These are phyloP conservation scores for Penicillium sp. DNA, from an alignment of 2,329 filamentous ascomycete species.

Conservation along the genomic window DNA sequence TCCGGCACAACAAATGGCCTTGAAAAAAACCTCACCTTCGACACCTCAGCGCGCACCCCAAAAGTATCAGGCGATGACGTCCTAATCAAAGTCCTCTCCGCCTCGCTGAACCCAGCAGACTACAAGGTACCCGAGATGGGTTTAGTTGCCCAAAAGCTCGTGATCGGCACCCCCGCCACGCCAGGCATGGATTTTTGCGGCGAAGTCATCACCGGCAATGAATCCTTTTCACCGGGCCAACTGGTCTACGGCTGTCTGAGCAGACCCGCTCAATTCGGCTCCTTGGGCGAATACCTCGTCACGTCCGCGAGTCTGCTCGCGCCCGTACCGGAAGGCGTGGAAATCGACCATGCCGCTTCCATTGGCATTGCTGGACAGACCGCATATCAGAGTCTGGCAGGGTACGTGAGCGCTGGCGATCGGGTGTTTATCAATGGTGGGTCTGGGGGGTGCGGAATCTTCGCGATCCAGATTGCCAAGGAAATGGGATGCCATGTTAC, in stretches of 20 bases:
- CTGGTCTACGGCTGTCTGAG: constrained; percentile 48
- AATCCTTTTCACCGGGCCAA: constrained; percentile 40
- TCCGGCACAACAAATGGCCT: constrained; percentile 47
- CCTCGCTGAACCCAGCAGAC: constrained; percentile 62
- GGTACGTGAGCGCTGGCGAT: constrained; percentile 49
- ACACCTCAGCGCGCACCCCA: constrained; percentile 43
- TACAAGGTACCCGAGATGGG: constrained; percentile 61
- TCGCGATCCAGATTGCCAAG: constrained; percentile 64
- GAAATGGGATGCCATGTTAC: constrained; percentile 59
- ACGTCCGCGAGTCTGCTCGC: constrained; percentile 34
- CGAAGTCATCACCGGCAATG: constrained; percentile 36
- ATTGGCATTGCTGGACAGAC: constrained; percentile 48
- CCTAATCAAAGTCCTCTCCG: constrained; percentile 55
- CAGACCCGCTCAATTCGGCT: constrained; percentile 38
- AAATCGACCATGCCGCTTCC: constrained; percentile 40
- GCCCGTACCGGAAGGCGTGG: constrained; percentile 46
- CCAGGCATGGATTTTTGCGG: constrained; percentile 53
- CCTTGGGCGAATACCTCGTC: constrained; percentile 48
- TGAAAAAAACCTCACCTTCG: constrained; percentile 56
- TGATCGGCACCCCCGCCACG: constrained; percentile 41
- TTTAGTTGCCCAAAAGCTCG: constrained; percentile 39
- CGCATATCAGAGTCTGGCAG: constrained; percentile 49
- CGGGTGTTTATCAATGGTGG: constrained; percentile 66
- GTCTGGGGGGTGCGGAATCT: constrained; percentile 61
- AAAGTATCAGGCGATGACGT: constrained; percentile 46